Conservation (phyloP, 2,329 filamentous ascomycete species). For the Amauroascus niger region DNA sequence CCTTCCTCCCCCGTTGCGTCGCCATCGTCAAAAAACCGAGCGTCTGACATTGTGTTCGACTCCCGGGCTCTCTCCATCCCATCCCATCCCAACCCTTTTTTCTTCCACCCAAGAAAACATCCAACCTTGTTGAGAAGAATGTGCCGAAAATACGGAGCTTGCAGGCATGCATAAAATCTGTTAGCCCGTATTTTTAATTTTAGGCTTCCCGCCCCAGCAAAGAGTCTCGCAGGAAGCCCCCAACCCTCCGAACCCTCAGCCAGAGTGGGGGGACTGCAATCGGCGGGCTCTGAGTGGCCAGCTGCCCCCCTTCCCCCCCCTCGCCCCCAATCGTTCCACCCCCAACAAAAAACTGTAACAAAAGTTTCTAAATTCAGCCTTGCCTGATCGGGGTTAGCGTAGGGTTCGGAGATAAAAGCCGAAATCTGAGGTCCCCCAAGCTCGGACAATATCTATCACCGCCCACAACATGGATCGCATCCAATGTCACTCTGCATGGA, state of each 20-base stretch:
- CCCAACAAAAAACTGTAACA: constrained; percentile 1
- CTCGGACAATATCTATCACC: background rate
- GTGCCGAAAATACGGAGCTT: background rate
- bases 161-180: background rate
- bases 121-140: background rate
- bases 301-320: no score
- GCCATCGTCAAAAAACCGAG: no score
- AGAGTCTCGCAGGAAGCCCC: background rate
- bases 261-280: background rate
- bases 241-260: background rate
- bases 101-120: background rate
- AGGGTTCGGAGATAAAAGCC: background rate
- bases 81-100: background rate
- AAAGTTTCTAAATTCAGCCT: background rate
- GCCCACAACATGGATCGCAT: no score
- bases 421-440: background rate
- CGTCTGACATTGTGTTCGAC: background rate
- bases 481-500: no score
- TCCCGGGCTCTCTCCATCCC: no score
- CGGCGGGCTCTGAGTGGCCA: background rate
- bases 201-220: constrained; percentile 1
- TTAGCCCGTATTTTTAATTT: background rate
- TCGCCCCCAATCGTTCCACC: background rate
- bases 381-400: background rate
- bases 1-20: no score